A percentile compares a stretch with the other conserved stretches of the same genome.
Evolutionary conservation across 768 basidiomycete genomes (phyloP).

Genomic region (Lyophyllum decastes): DNA sequence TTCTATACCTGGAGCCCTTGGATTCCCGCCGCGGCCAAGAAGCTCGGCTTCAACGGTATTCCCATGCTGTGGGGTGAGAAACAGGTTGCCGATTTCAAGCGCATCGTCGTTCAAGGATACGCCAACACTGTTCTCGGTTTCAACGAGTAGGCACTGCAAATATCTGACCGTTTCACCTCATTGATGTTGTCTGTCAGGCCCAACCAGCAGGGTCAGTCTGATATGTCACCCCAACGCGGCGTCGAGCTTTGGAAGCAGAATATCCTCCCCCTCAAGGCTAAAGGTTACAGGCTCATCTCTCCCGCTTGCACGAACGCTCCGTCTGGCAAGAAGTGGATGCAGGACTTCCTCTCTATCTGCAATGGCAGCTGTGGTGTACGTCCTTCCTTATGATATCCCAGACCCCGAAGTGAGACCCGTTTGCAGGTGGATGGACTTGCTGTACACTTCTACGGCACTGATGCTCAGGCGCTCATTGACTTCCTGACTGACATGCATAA

Average conservation of each 20-base stretch:
- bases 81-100: conserved; percentile 49
- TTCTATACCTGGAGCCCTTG: conserved; percentile 71
- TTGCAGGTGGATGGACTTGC: conserved; percentile 56
- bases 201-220: conserved; percentile 61
- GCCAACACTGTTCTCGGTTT: conserved; percentile 52
- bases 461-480: conserved; percentile 45
- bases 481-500: conserved; percentile 51
- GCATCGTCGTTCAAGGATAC: conserved; percentile 49
- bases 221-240: conserved; percentile 53
- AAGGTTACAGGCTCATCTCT: conserved; percentile 60
- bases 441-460: conserved; percentile 71
- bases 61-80: conserved; percentile 74
- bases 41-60: conserved; percentile 52
- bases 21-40: conserved; percentile 38
- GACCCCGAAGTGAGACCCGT: not conserved
- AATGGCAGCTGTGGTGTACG: conserved; percentile 41
- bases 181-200: conserved; percentile 48
- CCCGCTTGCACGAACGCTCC: conserved; percentile 71
- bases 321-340: conserved; percentile 64
- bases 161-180: not conserved
- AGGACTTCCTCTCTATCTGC: conserved; percentile 57
- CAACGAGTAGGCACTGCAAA: conserved; percentile 67
- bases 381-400: not conserved
- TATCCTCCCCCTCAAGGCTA: conserved; percentile 53
- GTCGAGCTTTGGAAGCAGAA: conserved; percentile 60